Percentiles rank a stretch among this genome's conserved stretches.
These are phyloP conservation scores for Nyctanthes arbortristis DNA, from an alignment of 257 asterid species.

Conservation along the genomic window DNA sequence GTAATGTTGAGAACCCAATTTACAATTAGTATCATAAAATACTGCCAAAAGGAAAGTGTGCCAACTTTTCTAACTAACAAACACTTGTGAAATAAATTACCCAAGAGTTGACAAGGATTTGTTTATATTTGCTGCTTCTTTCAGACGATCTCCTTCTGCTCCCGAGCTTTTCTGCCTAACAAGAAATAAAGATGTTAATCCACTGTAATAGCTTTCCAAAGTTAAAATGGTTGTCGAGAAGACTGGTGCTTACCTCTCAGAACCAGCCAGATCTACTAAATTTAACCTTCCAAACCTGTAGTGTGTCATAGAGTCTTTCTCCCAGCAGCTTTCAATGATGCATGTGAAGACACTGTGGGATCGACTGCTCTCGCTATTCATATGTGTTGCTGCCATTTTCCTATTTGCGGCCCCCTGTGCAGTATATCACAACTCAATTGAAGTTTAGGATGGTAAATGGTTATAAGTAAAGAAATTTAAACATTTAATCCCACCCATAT, in stretches of 20 bases:
- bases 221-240: constrained; percentile 13
- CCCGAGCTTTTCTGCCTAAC: constrained; percentile 87
- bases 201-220: constrained; percentile 15
- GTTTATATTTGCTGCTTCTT: constrained; percentile 89
- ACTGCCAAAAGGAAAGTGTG: background rate
- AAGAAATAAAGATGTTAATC: constrained; percentile 24
- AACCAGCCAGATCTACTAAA: constrained; percentile 89
- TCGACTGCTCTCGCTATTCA: constrained; percentile 90
- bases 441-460: constrained; percentile 10
- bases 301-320: constrained; percentile 78
- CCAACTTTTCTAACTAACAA: background rate
- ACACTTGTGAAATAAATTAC: constrained; percentile 39
- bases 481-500: constrained; percentile 60
- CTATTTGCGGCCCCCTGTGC: constrained; percentile 83
- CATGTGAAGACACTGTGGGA: constrained; percentile 95
- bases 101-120: constrained; percentile 88
- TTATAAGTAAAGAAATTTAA: constrained; percentile 23
- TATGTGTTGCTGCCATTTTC: constrained; percentile 76
- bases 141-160: constrained; percentile 86
- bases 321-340: constrained; percentile 77
- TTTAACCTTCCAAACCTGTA: constrained; percentile 79
- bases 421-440: constrained; percentile 29
- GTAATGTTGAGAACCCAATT: background rate
- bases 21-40: background rate
- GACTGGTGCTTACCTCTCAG: constrained; percentile 66